These are phyloP conservation scores for Kokia cookei DNA, from an alignment of 441 rosid genomes.

Conservation along the genomic window DNA sequence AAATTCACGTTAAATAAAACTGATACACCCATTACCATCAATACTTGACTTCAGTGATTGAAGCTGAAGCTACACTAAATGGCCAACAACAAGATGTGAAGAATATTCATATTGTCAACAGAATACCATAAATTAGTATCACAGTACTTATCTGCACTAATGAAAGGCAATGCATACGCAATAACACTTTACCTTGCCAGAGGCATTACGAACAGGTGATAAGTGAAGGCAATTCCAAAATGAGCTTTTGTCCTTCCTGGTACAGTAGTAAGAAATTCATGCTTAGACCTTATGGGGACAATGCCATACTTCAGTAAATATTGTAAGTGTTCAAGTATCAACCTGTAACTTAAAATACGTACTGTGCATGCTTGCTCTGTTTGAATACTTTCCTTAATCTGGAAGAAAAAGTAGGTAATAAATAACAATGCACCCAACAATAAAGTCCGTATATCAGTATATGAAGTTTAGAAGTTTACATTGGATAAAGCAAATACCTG, in stretches of 20 bases:
- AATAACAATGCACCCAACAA: not conserved
- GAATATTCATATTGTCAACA: not conserved
- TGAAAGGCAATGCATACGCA: not conserved
- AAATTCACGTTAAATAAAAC: not conserved
- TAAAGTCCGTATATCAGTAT: not conserved
- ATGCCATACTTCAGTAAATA: not conserved
- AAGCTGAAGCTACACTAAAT: not conserved
- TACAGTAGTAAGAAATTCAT: constrained; percentile 13
- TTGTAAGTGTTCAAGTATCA: constrained; percentile 34
- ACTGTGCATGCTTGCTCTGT: constrained; percentile 79
- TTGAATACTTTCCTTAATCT: constrained; percentile 66
- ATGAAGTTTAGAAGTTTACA: constrained; percentile 1
- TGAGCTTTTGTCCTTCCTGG: constrained; percentile 70
- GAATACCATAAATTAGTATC: not conserved
- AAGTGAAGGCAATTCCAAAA: constrained; percentile 92
- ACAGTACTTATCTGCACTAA: not conserved
- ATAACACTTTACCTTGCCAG: constrained; percentile 66
- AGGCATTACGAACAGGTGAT: constrained; percentile 85
- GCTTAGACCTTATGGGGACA: constrained; percentile 11
- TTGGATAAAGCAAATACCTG: constrained; percentile 36
- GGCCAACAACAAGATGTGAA: not conserved
- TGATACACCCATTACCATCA: not conserved
- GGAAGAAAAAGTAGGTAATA: constrained; percentile 9
- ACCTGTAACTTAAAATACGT: constrained; percentile 94
- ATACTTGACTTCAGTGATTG: not conserved